Evolutionary conservation across 345 rosid genomes (phyloP).

Genomic region (Sisymbrium irio): DNA sequence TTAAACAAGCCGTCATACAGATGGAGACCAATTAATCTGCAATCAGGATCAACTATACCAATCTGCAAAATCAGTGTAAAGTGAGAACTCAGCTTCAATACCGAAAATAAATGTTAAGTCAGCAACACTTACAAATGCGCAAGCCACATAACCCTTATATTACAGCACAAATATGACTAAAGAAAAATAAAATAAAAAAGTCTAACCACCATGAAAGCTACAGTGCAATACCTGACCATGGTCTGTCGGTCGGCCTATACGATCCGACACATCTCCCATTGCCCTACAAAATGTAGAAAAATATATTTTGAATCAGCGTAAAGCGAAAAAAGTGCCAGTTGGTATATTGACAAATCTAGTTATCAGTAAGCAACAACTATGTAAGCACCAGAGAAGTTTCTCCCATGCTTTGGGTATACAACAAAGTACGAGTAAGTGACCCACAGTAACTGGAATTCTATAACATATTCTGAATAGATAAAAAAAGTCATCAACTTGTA

Average conservation of each 20-base stretch:
- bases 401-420: neutral
- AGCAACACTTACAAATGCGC: too few relatives aligned
- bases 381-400: neutral
- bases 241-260: slow-evolving; percentile 85
- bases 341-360: neutral
- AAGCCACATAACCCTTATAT: neutral
- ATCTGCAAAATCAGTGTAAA: slow-evolving; percentile 44
- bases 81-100: neutral
- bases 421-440: neutral
- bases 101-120: too few relatives aligned
- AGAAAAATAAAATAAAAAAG: neutral
- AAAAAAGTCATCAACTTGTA: slow-evolving; percentile 9
- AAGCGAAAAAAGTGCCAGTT: neutral
- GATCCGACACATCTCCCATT: slow-evolving; percentile 97
- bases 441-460: neutral
- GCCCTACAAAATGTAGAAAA: slow-evolving; percentile 45
- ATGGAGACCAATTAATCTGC: slow-evolving; percentile 93
- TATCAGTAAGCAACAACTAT: slow-evolving; percentile 6
- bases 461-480: neutral
- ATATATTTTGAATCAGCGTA: neutral
- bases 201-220: neutral
- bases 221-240: slow-evolving; percentile 74
- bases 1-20: slow-evolving; percentile 93
- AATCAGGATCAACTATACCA: slow-evolving; percentile 96
- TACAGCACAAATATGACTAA: neutral